phyloP scores from a whole-genome alignment of 768 basidiomycete species.

The Neoboletus brunneissimus region DNA sequence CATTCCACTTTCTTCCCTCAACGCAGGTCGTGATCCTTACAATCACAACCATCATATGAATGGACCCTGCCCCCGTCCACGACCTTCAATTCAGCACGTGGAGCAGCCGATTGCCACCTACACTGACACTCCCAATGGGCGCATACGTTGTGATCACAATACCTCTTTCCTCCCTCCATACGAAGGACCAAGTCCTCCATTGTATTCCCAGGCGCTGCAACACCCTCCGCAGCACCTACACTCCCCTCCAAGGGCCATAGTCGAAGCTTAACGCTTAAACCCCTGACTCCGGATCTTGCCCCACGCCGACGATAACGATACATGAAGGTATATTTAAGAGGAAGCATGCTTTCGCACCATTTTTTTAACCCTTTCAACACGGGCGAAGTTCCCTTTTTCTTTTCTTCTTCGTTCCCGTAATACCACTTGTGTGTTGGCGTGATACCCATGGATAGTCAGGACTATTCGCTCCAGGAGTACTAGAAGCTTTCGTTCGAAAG shows the following conservation, averaged over 20 bases:
- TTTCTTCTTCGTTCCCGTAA: not conserved
- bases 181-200: slow-evolving; percentile 10
- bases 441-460: slow-evolving; percentile 3
- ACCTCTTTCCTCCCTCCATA: slow-evolving; percentile 6
- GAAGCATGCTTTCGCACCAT: not conserved
- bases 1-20: not conserved
- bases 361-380: not conserved
- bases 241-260: slow-evolving; percentile 1
- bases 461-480: not conserved
- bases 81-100: not conserved
- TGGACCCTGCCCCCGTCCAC: not conserved
- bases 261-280: not conserved
- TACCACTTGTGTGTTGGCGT: not conserved
- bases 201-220: not conserved
- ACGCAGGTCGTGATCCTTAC: not conserved
- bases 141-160: not conserved
- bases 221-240: not conserved
- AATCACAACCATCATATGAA: not conserved
- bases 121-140: not conserved
- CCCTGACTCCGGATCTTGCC: not conserved
- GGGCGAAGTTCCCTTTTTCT: not conserved
- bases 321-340: not conserved
- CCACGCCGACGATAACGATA: not conserved
- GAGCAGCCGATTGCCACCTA: not conserved
- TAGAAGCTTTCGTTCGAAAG: not conserved